These are phyloP conservation scores for Mimosa bimucronata DNA, from an alignment of 306 rosid genomes.

Conservation along the genomic window DNA sequence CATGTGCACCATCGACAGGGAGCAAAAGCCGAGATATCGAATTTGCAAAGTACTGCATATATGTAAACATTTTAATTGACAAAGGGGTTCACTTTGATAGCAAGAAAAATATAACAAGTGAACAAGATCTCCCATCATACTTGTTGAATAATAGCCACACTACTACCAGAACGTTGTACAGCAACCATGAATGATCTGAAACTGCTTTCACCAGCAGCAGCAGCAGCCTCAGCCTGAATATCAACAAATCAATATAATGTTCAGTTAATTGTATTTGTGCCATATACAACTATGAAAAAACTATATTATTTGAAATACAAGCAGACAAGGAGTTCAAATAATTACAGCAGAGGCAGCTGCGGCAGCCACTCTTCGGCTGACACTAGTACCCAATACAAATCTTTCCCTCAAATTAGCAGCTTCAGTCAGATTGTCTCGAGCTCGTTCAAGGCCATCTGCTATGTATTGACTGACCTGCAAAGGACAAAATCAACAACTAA, in stretches of 20 bases:
- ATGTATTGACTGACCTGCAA: slow-evolving; percentile 92
- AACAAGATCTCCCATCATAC: slow-evolving; percentile 53
- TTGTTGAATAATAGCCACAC: slow-evolving; percentile 98
- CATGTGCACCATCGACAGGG: slow-evolving; percentile 99
- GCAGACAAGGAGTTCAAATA: slow-evolving; percentile 36
- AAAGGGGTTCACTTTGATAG: slow-evolving; percentile 19
- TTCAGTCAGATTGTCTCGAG: slow-evolving; percentile 92
- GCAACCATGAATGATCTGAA: slow-evolving; percentile 99
- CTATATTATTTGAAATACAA: slow-evolving; percentile 33
- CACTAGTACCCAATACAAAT: slow-evolving; percentile 76
- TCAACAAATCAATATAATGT: slow-evolving; percentile 40
- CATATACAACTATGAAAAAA: neutral
- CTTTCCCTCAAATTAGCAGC: slow-evolving; percentile 96
- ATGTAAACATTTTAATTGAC: slow-evolving; percentile 42
- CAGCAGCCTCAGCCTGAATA: slow-evolving; percentile 98
- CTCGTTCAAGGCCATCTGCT: slow-evolving; percentile 96
- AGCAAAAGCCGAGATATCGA: slow-evolving; percentile 96
- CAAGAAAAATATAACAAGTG: slow-evolving; percentile 26
- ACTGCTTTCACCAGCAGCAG: slow-evolving; percentile 99
- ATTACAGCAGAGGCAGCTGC: slow-evolving; percentile 98
- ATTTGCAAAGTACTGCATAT: slow-evolving; percentile 82
- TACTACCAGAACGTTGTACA: slow-evolving; percentile 98
- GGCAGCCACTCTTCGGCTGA: slow-evolving; percentile 96
- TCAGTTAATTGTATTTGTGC: slow-evolving; percentile 34
- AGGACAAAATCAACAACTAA: slow-evolving; percentile 3